These are phyloP conservation scores for Vanrija humicola DNA, from an alignment of 1,284 basidiomycete species.

Conservation along the genomic window DNA sequence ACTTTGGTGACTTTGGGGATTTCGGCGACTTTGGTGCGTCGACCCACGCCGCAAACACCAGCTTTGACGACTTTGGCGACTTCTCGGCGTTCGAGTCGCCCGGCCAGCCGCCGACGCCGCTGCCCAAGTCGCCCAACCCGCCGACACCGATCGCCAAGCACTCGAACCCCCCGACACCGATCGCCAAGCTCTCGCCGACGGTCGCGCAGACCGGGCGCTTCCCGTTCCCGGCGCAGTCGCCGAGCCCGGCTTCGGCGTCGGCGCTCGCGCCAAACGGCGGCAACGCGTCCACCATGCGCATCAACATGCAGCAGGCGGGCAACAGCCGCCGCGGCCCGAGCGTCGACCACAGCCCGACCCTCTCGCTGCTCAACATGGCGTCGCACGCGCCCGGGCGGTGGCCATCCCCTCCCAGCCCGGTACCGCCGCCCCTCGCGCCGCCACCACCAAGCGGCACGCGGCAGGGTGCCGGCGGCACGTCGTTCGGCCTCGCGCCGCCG, in stretches of 20 bases:
- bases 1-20: conserved; percentile 14
- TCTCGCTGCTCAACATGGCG: conserved; percentile 1
- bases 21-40: conserved; percentile 3
- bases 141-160: background rate
- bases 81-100: conserved; percentile 2
- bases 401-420: background rate
- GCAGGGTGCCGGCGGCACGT: no score
- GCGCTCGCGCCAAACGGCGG: background rate
- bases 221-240: background rate
- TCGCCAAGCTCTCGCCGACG: conserved; percentile 2
- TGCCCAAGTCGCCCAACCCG: background rate
- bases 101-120: background rate
- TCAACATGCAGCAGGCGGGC: background rate
- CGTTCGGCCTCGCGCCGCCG: no score
- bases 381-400: background rate
- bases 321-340: background rate
- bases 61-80: conserved; percentile 12
- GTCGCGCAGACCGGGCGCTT: background rate
- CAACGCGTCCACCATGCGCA: background rate
- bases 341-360: conserved; percentile 10
- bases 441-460: background rate
- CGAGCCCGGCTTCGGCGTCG: background rate
- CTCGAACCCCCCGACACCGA: conserved; percentile 6
- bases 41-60: background rate
- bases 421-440: background rate